phyloP scores from a whole-genome alignment of 2,329 filamentous ascomycete species.

The Septoria petroselini region DNA sequence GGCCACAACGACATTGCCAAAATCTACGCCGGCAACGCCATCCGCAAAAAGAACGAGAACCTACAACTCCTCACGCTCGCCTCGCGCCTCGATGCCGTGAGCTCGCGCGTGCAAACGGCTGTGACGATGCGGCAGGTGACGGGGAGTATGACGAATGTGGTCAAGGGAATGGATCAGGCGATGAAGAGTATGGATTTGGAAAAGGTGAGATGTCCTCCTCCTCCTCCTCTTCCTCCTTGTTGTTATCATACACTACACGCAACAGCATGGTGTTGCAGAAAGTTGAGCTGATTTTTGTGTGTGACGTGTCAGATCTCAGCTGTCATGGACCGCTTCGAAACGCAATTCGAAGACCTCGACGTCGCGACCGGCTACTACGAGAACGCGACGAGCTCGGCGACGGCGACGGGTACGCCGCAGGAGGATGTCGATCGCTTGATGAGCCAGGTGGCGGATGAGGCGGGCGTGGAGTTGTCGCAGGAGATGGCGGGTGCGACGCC shows the following conservation, averaged over 20 bases:
- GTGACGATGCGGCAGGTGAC: slow-evolving; percentile 62
- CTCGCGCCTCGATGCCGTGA: slow-evolving; percentile 59
- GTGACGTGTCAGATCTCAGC: slow-evolving; percentile 56
- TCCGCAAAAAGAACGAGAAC: slow-evolving; percentile 62
- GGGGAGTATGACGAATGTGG: slow-evolving; percentile 61
- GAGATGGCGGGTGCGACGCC: slow-evolving; percentile 64
- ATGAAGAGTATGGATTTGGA: slow-evolving; percentile 64
- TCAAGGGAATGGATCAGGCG: slow-evolving; percentile 59
- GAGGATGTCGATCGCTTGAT: slow-evolving; percentile 85
- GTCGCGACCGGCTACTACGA: slow-evolving; percentile 69
- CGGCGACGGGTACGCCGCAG: slow-evolving; percentile 69
- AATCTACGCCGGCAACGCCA: slow-evolving; percentile 62
- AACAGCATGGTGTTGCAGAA: too few species aligned
- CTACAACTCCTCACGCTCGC: slow-evolving; percentile 57
- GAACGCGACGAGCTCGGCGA: slow-evolving; percentile 76
- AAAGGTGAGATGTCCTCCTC: slow-evolving; percentile 45
- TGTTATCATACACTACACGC: not conserved
- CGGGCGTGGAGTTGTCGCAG: slow-evolving; percentile 74
- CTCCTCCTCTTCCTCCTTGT: not conserved
- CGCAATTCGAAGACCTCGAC: slow-evolving; percentile 53
- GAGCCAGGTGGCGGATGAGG: slow-evolving; percentile 82
- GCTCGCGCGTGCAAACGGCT: slow-evolving; percentile 59
- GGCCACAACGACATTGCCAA: slow-evolving; percentile 58
- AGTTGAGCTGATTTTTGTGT: too few species aligned
- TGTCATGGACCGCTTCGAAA: slow-evolving; percentile 65